These are phyloP conservation scores for Alternaria panax DNA, from an alignment of 2,329 filamentous ascomycete species.

Conservation along the genomic window DNA sequence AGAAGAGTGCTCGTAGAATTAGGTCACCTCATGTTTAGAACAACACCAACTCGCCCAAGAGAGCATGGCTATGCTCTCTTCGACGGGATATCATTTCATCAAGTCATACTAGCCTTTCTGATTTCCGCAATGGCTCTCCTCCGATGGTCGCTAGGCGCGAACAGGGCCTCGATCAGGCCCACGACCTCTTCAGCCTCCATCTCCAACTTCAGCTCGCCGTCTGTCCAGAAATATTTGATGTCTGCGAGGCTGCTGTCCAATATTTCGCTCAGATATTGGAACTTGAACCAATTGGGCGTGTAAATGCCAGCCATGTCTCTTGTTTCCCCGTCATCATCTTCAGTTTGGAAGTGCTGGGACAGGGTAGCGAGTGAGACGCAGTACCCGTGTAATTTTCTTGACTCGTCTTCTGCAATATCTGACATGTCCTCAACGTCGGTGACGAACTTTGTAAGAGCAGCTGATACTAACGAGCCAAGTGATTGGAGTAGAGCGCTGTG, in stretches of 20 bases:
- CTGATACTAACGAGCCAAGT: conserved; percentile 65
- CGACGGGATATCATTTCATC: not conserved
- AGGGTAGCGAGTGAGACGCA: conserved; percentile 64
- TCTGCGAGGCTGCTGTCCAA: conserved; percentile 69
- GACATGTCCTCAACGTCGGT: conserved; percentile 68
- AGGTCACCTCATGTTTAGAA: not conserved
- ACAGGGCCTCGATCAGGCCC: conserved; percentile 69
- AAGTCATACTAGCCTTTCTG: conserved; percentile 37
- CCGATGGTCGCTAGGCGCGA: conserved; percentile 68
- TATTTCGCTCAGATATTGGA: conserved; percentile 70
- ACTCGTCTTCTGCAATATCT: conserved; percentile 70
- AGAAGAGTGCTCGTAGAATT: not conserved
- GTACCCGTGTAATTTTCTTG: conserved; percentile 64
- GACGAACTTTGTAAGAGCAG: conserved; percentile 66
- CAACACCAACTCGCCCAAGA: not conserved
- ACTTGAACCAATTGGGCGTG: conserved; percentile 69
- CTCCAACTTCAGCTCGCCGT: conserved; percentile 69
- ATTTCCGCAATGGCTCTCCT: conserved; percentile 67
- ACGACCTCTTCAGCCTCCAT: conserved; percentile 68
- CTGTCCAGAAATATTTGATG: conserved; percentile 70
- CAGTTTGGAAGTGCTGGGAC: conserved; percentile 64
- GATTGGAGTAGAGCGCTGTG: conserved; percentile 68
- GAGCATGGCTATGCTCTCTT: not conserved
- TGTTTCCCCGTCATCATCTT: conserved; percentile 50
- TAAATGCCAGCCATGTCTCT: conserved; percentile 67